Evolutionary conservation across 345 rosid genomes (phyloP), one percentile per base, ranked within the genome.

Genomic region (Cardamine resedifolia): DNA sequence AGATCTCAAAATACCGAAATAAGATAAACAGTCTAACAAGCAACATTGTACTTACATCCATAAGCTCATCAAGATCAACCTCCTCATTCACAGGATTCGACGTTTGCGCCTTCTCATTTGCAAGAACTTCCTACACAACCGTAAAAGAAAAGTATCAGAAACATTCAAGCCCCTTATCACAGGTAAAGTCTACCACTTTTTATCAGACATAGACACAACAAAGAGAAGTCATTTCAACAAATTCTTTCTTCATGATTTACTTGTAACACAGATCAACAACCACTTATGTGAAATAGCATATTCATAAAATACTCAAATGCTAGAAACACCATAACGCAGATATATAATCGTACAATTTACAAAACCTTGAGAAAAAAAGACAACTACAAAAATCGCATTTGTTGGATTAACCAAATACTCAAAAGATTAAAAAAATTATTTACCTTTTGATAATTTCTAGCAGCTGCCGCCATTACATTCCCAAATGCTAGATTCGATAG

Each of bases 401-500:
- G 71, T 36, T 26, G 51, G 59, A 36, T 55, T 53, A 52, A 52
- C 24, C 58, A 52, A 41, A 67, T 15, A 52, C 30, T 68, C 12
- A 6, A 27, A 21, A 14, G 1, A 44, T 1, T n/a, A 43, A 8
- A 19, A 56, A 19, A 56, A 53, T 31, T 6, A 0, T 24, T 21
- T 18, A 86, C 99, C 97, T 94, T 89, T 63, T 88, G 83, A 65
- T 89, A 94, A 78, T 94, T 90, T 49, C 96, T 95, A 55, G 98
- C 98, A 51, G 97, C 99, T n/a, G 97, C 99, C 2, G 96, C 99
- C 82, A 89, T 77, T 52, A 95, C 97, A 82, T 91, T 91, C 33
- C 97, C 99, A 36, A 91, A 94, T 4, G 95, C 96, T 61, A 95
- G 74, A 77, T 88, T 95, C 5, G 96, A 83, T 31, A 95, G 75